These are phyloP conservation scores for Suillus bovinus DNA, from an alignment of 768 basidiomycete genomes.

Conservation along the genomic window DNA sequence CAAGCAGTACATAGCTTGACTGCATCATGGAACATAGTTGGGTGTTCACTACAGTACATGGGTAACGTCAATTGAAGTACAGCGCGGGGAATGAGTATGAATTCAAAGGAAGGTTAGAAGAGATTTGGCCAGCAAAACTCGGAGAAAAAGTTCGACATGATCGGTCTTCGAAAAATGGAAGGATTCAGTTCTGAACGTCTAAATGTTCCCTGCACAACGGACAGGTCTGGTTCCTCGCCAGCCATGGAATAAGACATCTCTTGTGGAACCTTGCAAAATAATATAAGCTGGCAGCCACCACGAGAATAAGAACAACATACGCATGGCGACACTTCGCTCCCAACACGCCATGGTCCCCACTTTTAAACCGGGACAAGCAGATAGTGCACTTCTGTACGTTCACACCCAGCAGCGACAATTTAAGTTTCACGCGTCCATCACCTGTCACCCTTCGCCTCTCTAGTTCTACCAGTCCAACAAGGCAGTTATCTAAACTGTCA, in stretches of 20 bases:
- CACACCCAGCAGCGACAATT: conserved; percentile 61
- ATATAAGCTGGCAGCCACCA: conserved; percentile 11
- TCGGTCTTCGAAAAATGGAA: neutral
- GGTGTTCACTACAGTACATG: conserved; percentile 2
- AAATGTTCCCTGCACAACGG: conserved; percentile 61
- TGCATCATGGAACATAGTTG: neutral
- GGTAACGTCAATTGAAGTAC: neutral
- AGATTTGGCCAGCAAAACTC: conserved; percentile 5
- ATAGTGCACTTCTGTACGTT: conserved; percentile 72
- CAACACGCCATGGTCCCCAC: conserved; percentile 54
- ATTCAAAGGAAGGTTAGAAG: conserved; percentile 7
- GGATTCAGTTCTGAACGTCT: conserved; percentile 25
- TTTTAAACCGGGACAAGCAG: conserved; percentile 70
- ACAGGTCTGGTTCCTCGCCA: conserved; percentile 59
- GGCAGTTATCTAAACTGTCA: conserved; percentile 19
- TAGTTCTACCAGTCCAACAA: conserved; percentile 52
- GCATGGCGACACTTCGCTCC: conserved; percentile 62
- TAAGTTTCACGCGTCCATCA: conserved; percentile 72
- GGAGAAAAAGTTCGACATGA: neutral
- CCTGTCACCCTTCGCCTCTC: conserved; percentile 56
- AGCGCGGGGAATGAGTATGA: neutral
- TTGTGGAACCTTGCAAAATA: conserved; percentile 51
- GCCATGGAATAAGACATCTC: conserved; percentile 62
- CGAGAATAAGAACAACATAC: conserved; percentile 27
- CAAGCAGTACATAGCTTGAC: conserved; percentile 6